phyloP scores from a whole-genome alignment of 192 early-diverging fungal species.

The Podila epigama region DNA sequence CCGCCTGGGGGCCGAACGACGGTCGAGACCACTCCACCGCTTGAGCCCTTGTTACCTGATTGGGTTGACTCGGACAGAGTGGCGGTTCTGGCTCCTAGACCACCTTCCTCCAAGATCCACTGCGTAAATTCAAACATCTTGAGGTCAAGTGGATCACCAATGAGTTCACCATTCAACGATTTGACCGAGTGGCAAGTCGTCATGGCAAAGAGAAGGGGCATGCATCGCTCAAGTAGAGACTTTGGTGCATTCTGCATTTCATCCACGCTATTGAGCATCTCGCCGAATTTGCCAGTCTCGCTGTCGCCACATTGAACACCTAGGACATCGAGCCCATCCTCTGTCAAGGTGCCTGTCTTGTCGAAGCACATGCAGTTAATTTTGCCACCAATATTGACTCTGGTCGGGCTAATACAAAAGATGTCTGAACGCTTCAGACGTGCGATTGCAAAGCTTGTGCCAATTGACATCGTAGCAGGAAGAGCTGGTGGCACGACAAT shows the following conservation, averaged over 20 bases:
- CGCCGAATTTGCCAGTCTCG: constrained; percentile 51
- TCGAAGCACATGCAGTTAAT: constrained; percentile 98
- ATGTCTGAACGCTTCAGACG: constrained; percentile 83
- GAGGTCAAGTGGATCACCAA: constrained; percentile 96
- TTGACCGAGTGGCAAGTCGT: constrained; percentile 89
- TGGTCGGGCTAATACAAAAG: constrained; percentile 92
- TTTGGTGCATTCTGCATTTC: constrained; percentile 46
- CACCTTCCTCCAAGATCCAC: constrained; percentile 94
- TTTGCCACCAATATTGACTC: constrained; percentile 96
- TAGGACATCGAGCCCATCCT: constrained; percentile 94
- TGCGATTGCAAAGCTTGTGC: constrained; percentile 93
- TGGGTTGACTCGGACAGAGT: constrained; percentile 11
- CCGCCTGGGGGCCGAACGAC: constrained; percentile 88
- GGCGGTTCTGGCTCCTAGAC: constrained; percentile 30
- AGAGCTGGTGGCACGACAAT: constrained; percentile 97
- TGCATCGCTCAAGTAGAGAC: constrained; percentile 15
- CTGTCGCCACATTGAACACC: constrained; percentile 78
- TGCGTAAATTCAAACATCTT: constrained; percentile 98
- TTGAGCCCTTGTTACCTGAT: not conserved
- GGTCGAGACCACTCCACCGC: constrained; percentile 69
- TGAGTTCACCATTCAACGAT: constrained; percentile 83
- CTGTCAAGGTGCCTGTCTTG: constrained; percentile 97
- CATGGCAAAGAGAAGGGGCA: constrained; percentile 67
- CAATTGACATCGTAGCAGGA: constrained; percentile 98
- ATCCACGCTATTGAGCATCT: constrained; percentile 55